Percentiles rank a stretch among this genome's conserved stretches.
phyloP scores from a whole-genome alignment of 2,329 filamentous ascomycete genomes.

The Xylaria hypoxylon region DNA sequence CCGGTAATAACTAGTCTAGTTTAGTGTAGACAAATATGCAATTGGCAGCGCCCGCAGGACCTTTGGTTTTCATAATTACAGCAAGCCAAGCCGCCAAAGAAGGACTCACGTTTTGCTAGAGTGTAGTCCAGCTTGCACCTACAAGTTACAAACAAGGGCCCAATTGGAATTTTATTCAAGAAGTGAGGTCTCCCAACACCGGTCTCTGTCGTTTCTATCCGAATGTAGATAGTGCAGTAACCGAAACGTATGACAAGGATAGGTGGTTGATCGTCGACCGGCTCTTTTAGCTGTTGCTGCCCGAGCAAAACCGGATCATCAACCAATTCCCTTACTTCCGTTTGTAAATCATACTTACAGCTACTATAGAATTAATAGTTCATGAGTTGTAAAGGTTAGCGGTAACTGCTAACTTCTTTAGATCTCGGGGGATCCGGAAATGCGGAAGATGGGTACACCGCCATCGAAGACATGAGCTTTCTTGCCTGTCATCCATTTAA shows the following conservation, averaged over 20 bases:
- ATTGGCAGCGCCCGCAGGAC: constrained; percentile 29
- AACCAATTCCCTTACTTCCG: constrained; percentile 41
- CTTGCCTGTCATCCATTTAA: constrained; percentile 12
- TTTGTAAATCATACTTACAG: constrained; percentile 47
- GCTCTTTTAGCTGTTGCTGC: constrained; percentile 55
- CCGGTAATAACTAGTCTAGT: constrained; percentile 28
- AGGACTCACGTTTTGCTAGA: constrained; percentile 22
- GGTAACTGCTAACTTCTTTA: constrained; percentile 30
- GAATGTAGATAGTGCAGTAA: constrained; percentile 37
- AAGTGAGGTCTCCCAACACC: constrained; percentile 13
- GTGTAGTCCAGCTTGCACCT: constrained; percentile 23
- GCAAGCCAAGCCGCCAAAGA: constrained; percentile 34
- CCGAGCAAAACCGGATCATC: constrained; percentile 53
- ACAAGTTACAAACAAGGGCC: constrained; percentile 14
- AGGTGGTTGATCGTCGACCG: constrained; percentile 48
- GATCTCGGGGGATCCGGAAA: constrained; percentile 35
- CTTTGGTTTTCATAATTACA: constrained; percentile 34
- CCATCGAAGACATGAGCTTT: constrained; percentile 25
- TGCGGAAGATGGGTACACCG: constrained; percentile 29
- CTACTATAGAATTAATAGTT: constrained; percentile 42
- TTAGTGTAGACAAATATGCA: constrained; percentile 23
- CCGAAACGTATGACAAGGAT: constrained; percentile 42
- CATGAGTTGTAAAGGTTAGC: constrained; percentile 36
- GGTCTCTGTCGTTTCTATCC: constrained; percentile 26
- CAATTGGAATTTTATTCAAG: constrained; percentile 23